Conservation (phyloP, 768 basidiomycete genomes). For the Lentinula lateritia region DNA sequence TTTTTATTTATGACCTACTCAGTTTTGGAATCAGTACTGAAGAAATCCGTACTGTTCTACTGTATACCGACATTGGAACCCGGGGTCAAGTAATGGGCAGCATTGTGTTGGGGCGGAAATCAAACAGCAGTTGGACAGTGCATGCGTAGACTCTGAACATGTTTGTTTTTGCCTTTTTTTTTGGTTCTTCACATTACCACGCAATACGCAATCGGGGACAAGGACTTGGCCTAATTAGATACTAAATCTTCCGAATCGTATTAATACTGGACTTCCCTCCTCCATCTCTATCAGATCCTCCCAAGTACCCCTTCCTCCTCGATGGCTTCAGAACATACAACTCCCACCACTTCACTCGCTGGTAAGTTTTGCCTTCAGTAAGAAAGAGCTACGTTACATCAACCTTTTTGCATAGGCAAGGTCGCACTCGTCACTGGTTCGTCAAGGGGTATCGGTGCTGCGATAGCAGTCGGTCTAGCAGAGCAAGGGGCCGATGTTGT, state of each 20-base stretch:
- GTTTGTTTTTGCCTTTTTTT: neutral
- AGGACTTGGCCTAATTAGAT: neutral
- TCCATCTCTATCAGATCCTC: neutral
- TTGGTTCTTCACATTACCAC: neutral
- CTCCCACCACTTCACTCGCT: neutral
- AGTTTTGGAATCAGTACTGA: neutral
- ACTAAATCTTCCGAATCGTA: neutral
- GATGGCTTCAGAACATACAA: neutral
- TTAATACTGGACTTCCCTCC: neutral
- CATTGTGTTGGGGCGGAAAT: neutral
- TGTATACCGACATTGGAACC: neutral
- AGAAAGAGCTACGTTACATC: neutral
- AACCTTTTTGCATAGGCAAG: conserved; percentile 26
- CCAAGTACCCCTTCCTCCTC: neutral
- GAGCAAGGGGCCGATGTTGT: conserved; percentile 53
- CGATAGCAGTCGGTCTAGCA: conserved; percentile 48
- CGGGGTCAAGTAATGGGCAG: neutral
- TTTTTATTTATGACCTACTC: neutral
- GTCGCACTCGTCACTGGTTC: conserved; percentile 60
- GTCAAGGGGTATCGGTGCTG: conserved; percentile 54
- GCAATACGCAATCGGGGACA: neutral
- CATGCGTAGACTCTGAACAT: neutral
- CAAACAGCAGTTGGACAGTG: neutral
- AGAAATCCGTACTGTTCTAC: neutral
- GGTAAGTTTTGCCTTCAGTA: neutral